Evolutionary conservation across 495 filamentous ascomycete species (phyloP).

Genomic region (Hypoxylon perforatum): DNA sequence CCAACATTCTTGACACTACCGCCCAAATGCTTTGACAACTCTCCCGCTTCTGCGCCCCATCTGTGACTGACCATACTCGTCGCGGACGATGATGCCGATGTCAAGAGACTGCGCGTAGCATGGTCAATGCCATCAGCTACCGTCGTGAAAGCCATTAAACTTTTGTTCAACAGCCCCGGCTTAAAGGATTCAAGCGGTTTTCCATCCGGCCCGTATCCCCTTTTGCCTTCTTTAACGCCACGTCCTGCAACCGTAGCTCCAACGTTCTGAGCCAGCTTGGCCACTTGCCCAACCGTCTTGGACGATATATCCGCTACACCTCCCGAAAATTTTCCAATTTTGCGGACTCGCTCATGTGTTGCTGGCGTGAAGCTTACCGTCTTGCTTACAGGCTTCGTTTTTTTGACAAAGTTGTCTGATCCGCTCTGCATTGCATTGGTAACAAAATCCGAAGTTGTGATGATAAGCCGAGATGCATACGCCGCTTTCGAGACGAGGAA

Average conservation of each 20-base stretch:
- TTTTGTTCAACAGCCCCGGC: slow-evolving; percentile 93
- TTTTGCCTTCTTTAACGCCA: slow-evolving; percentile 60
- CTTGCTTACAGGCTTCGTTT: slow-evolving; percentile 76
- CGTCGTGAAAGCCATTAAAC: slow-evolving; percentile 94
- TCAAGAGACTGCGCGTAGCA: slow-evolving; percentile 78
- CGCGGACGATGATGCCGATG: slow-evolving; percentile 77
- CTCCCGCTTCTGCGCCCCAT: slow-evolving; percentile 86
- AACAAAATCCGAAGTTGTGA: slow-evolving; percentile 82
- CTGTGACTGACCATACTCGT: slow-evolving; percentile 83
- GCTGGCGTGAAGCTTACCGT: slow-evolving; percentile 88
- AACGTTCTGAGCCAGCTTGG: slow-evolving; percentile 84
- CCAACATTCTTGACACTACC: slow-evolving; percentile 95
- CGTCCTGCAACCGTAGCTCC: slow-evolving; percentile 78
- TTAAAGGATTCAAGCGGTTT: slow-evolving; percentile 75
- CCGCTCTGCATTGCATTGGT: slow-evolving; percentile 78
- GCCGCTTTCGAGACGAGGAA: slow-evolving; percentile 90
- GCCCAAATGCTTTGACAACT: slow-evolving; percentile 75
- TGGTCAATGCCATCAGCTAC: slow-evolving; percentile 93
- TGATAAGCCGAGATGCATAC: slow-evolving; percentile 90
- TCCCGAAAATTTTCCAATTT: slow-evolving; percentile 82
- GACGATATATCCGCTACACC: slow-evolving; percentile 81
- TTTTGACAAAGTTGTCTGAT: slow-evolving; percentile 84
- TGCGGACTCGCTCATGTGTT: slow-evolving; percentile 85
- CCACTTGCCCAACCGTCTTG: slow-evolving; percentile 83
- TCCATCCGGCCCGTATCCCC: slow-evolving; percentile 71